Conservation (phyloP, 768 basidiomycete species). For the Pleurotus salmoneostramineus region DNA sequence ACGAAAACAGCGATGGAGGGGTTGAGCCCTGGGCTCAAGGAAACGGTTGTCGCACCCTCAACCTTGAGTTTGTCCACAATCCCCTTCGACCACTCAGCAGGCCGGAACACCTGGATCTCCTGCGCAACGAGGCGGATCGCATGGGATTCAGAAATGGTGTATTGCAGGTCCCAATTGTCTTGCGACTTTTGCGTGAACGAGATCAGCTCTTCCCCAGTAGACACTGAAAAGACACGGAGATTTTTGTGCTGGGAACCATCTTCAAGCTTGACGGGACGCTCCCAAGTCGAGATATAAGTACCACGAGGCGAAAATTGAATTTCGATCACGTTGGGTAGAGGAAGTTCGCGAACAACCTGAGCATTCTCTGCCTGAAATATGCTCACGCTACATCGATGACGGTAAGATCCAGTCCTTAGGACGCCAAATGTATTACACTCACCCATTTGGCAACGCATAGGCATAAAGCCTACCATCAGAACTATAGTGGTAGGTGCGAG, state of each 20-base stretch:
- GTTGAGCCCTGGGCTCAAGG: slow-evolving; percentile 81
- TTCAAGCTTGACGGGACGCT: slow-evolving; percentile 89
- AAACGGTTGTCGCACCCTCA: slow-evolving; percentile 75
- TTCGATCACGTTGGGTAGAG: slow-evolving; percentile 74
- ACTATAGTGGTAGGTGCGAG: slow-evolving; percentile 79
- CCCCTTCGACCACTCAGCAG: slow-evolving; percentile 76
- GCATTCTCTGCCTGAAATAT: slow-evolving; percentile 74
- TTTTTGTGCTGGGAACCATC: slow-evolving; percentile 93
- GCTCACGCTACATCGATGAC: slow-evolving; percentile 51
- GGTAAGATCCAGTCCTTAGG: no score
- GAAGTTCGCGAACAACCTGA: slow-evolving; percentile 70
- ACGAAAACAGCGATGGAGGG: slow-evolving; percentile 90
- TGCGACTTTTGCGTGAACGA: slow-evolving; percentile 87
- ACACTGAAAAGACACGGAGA: slow-evolving; percentile 83
- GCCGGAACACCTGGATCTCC: slow-evolving; percentile 82
- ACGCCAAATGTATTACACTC: no score
- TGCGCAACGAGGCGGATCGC: slow-evolving; percentile 75
- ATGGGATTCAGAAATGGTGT: slow-evolving; percentile 85
- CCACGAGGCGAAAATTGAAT: slow-evolving; percentile 91
- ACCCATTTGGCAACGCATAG: slow-evolving; percentile 75
- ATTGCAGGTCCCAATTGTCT: slow-evolving; percentile 90
- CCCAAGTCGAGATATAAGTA: slow-evolving; percentile 94
- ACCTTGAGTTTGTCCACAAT: slow-evolving; percentile 78
- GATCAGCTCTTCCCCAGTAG: slow-evolving; percentile 82
- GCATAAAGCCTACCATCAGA: slow-evolving; percentile 85